phyloP scores from a whole-genome alignment of 768 basidiomycete genomes.

The Kwoniella dendrophila region DNA sequence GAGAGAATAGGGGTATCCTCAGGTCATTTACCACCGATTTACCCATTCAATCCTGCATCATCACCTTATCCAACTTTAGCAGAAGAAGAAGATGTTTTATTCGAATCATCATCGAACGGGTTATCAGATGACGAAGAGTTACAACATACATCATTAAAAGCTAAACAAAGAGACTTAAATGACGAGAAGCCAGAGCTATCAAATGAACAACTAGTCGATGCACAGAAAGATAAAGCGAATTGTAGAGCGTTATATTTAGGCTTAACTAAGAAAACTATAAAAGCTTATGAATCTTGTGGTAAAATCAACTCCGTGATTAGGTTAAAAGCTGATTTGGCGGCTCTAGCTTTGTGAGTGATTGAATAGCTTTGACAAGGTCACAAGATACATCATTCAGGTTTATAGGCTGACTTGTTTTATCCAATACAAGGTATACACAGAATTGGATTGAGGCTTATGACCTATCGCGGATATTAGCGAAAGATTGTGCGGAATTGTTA shows the following conservation, averaged over 20 bases:
- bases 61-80: constrained; percentile 32
- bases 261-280: constrained; percentile 78
- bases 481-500: constrained; percentile 32
- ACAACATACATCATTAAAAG: constrained; percentile 10
- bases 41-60: constrained; percentile 68
- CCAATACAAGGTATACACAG: constrained; percentile 19
- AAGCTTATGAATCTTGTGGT: constrained; percentile 78
- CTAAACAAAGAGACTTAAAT: not conserved
- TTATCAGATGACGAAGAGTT: constrained; percentile 29
- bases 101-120: constrained; percentile 41
- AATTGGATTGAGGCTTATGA: constrained; percentile 41
- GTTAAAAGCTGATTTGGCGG: constrained; percentile 81
- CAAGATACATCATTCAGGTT: not conserved
- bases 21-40: constrained; percentile 69
- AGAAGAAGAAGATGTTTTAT: constrained; percentile 31
- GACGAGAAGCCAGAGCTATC: constrained; percentile 55
- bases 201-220: constrained; percentile 65
- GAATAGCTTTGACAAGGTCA: not conserved
- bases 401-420: not conserved
- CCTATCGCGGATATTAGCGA: constrained; percentile 33
- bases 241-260: constrained; percentile 79
- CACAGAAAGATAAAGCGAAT: constrained; percentile 62
- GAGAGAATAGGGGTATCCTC: constrained; percentile 77
- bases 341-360: constrained; percentile 76
- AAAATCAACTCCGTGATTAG: constrained; percentile 82